A percentile compares a stretch with the other conserved stretches of the same genome.
Evolutionary conservation across 352 stramenopile species (phyloP).

Genomic region (Phytopythium delawarense): DNA sequence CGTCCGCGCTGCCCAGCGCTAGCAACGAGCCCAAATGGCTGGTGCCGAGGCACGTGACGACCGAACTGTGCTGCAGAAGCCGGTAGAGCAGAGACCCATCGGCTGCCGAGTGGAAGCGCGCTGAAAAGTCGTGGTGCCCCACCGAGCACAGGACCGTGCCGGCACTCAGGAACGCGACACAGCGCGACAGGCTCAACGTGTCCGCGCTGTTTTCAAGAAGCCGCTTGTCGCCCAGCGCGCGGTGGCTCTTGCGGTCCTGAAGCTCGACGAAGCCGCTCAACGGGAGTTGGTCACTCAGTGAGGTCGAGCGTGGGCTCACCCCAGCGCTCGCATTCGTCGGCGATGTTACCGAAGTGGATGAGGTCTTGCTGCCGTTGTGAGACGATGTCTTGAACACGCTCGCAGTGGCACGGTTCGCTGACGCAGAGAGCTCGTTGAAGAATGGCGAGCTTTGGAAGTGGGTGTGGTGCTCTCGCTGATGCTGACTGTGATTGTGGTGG

Average conservation of each 20-base stretch:
- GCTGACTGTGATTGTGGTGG: slow-evolving; percentile 14
- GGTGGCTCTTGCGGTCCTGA: slow-evolving; percentile 63
- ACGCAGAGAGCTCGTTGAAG: slow-evolving; percentile 37
- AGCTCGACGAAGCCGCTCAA: slow-evolving; percentile 46
- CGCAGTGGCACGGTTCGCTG: slow-evolving; percentile 29
- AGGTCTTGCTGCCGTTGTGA: background rate
- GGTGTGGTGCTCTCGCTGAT: background rate
- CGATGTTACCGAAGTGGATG: background rate
- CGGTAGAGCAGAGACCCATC: slow-evolving; percentile 72
- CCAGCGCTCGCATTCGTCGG: slow-evolving; percentile 3
- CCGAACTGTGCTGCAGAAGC: slow-evolving; percentile 62
- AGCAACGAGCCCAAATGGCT: slow-evolving; percentile 45
- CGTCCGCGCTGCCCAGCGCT: slow-evolving; percentile 54
- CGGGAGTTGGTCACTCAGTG: slow-evolving; percentile 9
- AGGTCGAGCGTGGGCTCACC: background rate
- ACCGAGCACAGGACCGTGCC: slow-evolving; percentile 60
- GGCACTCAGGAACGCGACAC: slow-evolving; percentile 46
- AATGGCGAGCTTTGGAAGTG: slow-evolving; percentile 23
- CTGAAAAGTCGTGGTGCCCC: slow-evolving; percentile 72
- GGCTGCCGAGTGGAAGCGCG: slow-evolving; percentile 63
- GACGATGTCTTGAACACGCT: slow-evolving; percentile 34
- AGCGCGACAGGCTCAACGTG: slow-evolving; percentile 6
- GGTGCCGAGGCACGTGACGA: slow-evolving; percentile 60
- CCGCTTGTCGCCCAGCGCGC: slow-evolving; percentile 42
- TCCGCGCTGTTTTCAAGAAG: slow-evolving; percentile 22